Evolutionary conservation across 768 basidiomycete genomes (phyloP), one percentile per base, ranked within the genome.

Genomic region (Postia placenta): DNA sequence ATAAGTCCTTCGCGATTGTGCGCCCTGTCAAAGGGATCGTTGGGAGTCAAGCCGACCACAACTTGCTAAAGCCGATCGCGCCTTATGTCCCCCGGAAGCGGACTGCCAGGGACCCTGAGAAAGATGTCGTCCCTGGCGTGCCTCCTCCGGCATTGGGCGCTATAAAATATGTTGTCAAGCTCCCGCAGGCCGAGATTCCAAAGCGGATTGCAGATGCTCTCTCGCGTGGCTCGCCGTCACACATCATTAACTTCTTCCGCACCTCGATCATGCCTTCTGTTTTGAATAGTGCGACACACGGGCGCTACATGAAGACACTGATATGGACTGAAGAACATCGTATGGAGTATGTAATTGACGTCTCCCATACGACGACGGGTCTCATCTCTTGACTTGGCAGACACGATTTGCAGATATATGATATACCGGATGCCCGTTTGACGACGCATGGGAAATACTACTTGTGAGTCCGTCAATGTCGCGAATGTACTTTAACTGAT

Each of bases 301-400:
- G 66, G 0, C 63, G 71, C 0, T 65, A 70, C 43, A 82, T 79
- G 65, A 76, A 76, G 58, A 59, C 66, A 19, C 60, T 84, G 3
- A 55, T 84, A 0, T 81, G 80, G 79, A 67, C 72, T 1, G 81
- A 83, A 55, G 81, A 71, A 49, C 42, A 50, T 23, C 49, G 58
- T 0, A 59, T 59, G 51, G 57, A 59, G 63, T 64, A 47, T 25
- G 62, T 58, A 26, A 50, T 35, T 47, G 9, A 17, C 33, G 2
- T 19, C n/a, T n/a, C n/a, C n/a, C 4, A 42, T 17, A 33, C 7
- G 9, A 15, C 30, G 15, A 33, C 15, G 30, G n/a, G n/a, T n/a
- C n/a, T n/a, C n/a, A n/a, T n/a, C n/a, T n/a, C n/a, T n/a, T n/a
- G n/a, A 7, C 30, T 33, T 15, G 28, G 19, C 51, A 59, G 74